phyloP scores from a whole-genome alignment of 495 filamentous ascomycete genomes.

The Penicillium longicatenatum region DNA sequence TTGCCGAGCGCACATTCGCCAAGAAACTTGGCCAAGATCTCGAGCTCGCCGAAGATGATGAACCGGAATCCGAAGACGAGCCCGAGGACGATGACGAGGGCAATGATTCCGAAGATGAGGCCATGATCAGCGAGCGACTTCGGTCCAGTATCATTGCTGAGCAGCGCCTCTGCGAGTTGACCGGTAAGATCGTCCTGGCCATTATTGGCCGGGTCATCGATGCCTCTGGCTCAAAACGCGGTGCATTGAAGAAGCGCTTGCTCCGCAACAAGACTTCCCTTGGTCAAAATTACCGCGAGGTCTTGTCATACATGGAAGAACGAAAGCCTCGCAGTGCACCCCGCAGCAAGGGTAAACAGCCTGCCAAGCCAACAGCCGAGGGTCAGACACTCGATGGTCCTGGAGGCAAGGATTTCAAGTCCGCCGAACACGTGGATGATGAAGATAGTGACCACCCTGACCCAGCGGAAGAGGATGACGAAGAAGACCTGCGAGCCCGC shows the following conservation, averaged over 20 bases:
- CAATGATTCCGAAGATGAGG: conserved; percentile 54
- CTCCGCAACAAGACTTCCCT: conserved; percentile 65
- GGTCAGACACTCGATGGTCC: conserved; percentile 35
- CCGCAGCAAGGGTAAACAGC: conserved; percentile 50
- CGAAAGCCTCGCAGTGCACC: conserved; percentile 44
- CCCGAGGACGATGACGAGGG: conserved; percentile 62
- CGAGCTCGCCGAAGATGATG: conserved; percentile 71
- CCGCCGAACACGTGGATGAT: conserved; percentile 48
- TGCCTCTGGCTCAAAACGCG: conserved; percentile 54
- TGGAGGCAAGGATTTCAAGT: conserved; percentile 37
- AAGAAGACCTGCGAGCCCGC: conserved; percentile 62
- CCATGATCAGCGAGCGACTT: conserved; percentile 54
- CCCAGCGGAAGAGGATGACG: conserved; percentile 54
- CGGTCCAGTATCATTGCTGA: conserved; percentile 70
- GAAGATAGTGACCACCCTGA: conserved; percentile 52
- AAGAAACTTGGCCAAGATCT: conserved; percentile 66
- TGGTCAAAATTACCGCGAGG: conserved; percentile 74
- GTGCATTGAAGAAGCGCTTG: conserved; percentile 64
- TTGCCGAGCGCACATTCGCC: conserved; percentile 73
- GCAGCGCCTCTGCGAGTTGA: conserved; percentile 78
- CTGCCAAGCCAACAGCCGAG: conserved; percentile 32
- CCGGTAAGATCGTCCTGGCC: conserved; percentile 78
- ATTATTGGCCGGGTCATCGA: conserved; percentile 76
- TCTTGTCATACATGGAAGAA: conserved; percentile 73
- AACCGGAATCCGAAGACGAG: conserved; percentile 48